Evolutionary conservation across 2,329 filamentous ascomycete genomes (phyloP), one percentile per base, ranked within the genome.

Genomic region (Paracamarosporium sp.): DNA sequence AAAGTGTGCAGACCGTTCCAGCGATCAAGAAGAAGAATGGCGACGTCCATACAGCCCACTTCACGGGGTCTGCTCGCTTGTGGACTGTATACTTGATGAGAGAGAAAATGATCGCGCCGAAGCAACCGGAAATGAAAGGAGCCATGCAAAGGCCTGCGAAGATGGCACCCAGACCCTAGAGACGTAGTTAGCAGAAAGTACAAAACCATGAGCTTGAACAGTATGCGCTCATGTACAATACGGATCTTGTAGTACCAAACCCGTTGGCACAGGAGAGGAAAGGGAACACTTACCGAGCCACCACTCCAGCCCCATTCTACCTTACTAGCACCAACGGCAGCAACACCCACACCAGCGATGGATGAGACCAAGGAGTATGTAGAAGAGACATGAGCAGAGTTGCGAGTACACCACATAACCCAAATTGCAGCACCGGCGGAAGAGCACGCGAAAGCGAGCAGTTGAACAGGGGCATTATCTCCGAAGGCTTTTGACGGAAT

Each of bases 1-100:
- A 91, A 4, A 93, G 82, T 0, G 90, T 90, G 79, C 89, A 91
- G 68, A 93, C 78, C 56, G 88, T 90, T 55, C 83, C 88, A 53
- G 90, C 89, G 57, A 93, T 85, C 53, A 92, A 85, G 83, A 93
- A 92, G 80, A 88, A 93, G 78, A 90, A 86, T 8, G 90, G 90
- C 1, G 89, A 88, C 50, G 84, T 88, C 78, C 83, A 92, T 52
- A 93, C 85, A 24, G 90, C 89, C 89, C 88, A 91, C 6, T 82
- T 84, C 1, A 91, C 82, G 4, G 90, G 89, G 75, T 91, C 87
- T 76, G 83, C 87, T 73, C 90, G 89, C 60, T 89, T 75, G 71
- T 90, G 89, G 4, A 93, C 89, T n/a, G 84, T 77, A 33, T 85
- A 46, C 81, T 91, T 91, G 81, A 92, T 89, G 57, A 91, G 81